Percentiles rank a stretch among this genome's conserved stretches.
Conservation (phyloP, 345 rosid genomes). For the Eucalyptus shirleyi region DNA sequence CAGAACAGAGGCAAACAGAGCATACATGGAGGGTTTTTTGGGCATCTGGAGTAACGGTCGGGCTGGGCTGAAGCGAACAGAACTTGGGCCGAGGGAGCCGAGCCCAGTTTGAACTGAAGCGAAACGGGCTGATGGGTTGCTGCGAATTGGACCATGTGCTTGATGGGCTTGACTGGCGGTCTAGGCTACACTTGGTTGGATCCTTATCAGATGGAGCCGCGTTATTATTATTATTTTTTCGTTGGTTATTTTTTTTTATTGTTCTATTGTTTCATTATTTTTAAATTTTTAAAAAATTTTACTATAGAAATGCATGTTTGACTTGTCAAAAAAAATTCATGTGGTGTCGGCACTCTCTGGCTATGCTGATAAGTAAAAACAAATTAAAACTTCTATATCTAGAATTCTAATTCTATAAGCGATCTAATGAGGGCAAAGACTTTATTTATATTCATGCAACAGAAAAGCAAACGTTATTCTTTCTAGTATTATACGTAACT, state of each 20-base stretch:
- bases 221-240: not conserved
- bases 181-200: not conserved
- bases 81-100: not conserved
- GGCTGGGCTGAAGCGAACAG: not conserved
- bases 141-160: not conserved
- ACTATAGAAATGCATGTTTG: not conserved
- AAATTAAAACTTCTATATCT: not conserved
- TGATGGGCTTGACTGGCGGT: not conserved
- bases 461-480: not conserved
- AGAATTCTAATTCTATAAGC: not conserved
- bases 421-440: not conserved
- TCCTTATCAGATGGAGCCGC: not conserved
- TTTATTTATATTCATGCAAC: too few relatives aligned
- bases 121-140: not conserved
- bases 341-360: accelerated
- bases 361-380: not conserved
- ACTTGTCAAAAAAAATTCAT: not conserved
- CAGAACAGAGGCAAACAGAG: not conserved
- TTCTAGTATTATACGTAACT: too few relatives aligned
- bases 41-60: not conserved
- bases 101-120: not conserved
- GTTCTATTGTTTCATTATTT: not conserved
- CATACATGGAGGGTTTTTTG: not conserved
- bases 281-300: too few relatives aligned
- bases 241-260: not conserved